Evolutionary conservation across 2,329 filamentous ascomycete species (phyloP).

Genomic region (Claviceps sp.): DNA sequence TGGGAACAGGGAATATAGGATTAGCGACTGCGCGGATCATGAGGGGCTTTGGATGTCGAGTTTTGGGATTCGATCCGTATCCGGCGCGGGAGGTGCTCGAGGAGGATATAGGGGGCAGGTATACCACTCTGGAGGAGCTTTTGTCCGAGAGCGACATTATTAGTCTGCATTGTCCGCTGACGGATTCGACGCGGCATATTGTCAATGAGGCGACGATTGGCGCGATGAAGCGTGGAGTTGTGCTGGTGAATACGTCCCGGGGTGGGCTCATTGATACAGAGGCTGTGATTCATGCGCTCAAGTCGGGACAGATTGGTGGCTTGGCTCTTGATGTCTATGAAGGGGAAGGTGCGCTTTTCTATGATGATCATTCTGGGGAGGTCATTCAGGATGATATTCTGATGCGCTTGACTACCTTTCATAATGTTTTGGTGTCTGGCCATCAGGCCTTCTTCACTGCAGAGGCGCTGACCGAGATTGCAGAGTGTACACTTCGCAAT

Average conservation of each 20-base stretch:
- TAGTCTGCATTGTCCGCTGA: conserved; percentile 54
- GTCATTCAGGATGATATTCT: conserved; percentile 55
- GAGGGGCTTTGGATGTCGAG: conserved; percentile 48
- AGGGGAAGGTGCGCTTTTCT: conserved; percentile 49
- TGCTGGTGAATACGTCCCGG: conserved; percentile 56
- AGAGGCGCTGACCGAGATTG: conserved; percentile 52
- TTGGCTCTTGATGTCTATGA: conserved; percentile 59
- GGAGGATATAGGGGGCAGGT: conserved; percentile 36
- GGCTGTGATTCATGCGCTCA: conserved; percentile 47
- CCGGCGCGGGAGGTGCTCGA: conserved; percentile 30
- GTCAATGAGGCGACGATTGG: conserved; percentile 40
- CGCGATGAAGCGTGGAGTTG: conserved; percentile 43
- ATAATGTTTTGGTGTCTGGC: conserved; percentile 52
- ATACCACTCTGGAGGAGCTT: conserved; percentile 39
- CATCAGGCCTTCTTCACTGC: conserved; percentile 59
- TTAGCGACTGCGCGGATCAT: conserved; percentile 48
- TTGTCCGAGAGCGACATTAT: conserved; percentile 46
- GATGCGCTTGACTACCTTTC: conserved; percentile 54
- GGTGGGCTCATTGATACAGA: conserved; percentile 49
- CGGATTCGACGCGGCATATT: conserved; percentile 43
- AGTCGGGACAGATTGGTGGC: conserved; percentile 44
- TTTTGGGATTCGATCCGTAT: conserved; percentile 49
- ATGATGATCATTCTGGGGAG: conserved; percentile 49
- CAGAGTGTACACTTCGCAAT: conserved; percentile 45
- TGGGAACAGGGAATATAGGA: conserved; percentile 54